These are phyloP conservation scores for Strobilomyces dryophilus DNA, from an alignment of 768 basidiomycete genomes.

Conservation along the genomic window DNA sequence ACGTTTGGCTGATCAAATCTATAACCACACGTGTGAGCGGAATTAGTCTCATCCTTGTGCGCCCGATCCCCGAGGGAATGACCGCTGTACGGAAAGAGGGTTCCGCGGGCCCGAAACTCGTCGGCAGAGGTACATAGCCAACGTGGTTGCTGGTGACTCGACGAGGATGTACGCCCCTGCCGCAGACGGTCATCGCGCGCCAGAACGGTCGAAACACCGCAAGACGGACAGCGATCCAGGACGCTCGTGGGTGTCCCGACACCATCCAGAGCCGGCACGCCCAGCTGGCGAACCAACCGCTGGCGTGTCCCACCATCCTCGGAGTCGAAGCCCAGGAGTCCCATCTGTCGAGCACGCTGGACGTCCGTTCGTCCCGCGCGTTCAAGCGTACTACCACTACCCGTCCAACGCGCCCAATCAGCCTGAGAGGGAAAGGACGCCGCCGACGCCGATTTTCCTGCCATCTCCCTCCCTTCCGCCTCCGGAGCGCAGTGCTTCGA, in stretches of 20 bases:
- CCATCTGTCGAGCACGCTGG: slow-evolving; percentile 16
- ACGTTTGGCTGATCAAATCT: neutral
- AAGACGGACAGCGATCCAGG: slow-evolving; percentile 24
- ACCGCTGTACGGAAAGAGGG: neutral
- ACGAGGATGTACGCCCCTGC: slow-evolving; percentile 14
- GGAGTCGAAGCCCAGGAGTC: slow-evolving; percentile 9
- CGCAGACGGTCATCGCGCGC: slow-evolving; percentile 4
- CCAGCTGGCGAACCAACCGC: slow-evolving; percentile 14
- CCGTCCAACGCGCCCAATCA: slow-evolving; percentile 2
- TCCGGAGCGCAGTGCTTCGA: slow-evolving; percentile 16
- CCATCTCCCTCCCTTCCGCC: slow-evolving; percentile 13
- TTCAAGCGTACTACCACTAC: slow-evolving; percentile 7
- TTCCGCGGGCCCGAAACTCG: neutral
- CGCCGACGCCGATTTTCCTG: slow-evolving; percentile 16
- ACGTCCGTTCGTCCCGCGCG: slow-evolving; percentile 10
- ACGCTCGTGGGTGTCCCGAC: slow-evolving; percentile 14
- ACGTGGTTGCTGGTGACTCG: neutral
- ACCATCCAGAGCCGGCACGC: slow-evolving; percentile 27
- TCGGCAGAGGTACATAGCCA: neutral
- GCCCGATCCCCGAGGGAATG: neutral
- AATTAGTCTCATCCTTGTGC: neutral
- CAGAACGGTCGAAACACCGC: slow-evolving; percentile 11
- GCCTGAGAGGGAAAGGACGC: neutral
- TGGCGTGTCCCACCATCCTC: slow-evolving; percentile 9
- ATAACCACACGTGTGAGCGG: slow-evolving; percentile 8